Evolutionary conservation across 2,329 filamentous ascomycete species (phyloP), one percentile per base, ranked within the genome.

Genomic region (Pezicula rhizophila): DNA sequence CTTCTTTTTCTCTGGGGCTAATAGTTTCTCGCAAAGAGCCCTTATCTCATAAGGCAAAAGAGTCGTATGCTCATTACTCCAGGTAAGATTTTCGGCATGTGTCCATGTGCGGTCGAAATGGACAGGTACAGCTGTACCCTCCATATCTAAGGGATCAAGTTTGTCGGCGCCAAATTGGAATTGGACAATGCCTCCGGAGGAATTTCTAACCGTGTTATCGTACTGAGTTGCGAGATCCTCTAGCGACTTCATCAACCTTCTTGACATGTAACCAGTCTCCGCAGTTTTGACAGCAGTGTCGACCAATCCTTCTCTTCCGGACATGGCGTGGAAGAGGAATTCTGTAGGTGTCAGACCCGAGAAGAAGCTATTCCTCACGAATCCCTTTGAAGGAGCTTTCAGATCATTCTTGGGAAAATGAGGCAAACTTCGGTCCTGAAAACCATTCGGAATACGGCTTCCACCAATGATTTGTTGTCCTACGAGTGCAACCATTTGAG

Each of bases 261-360:
- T 85, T 54, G 92, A 97, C 93, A 99, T 99, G 71, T 99, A 99
- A 56, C 93, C 93, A 10, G 93, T 99, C 68, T 99, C 93, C 46
- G 93, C 93, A 46, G 93, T 99, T 74, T 99, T 99, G 71, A 97
- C 93, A 52, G 93, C 93, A 2, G 93, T 99, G 79, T 99, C 93
- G 63, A 99, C 91, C 57, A 99, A 74, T 81, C 93, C 93, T 80
- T 97, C 93, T 82, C 93, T 87, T 60, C 93, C 93, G 61, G 90
- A 96, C 72, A 97, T 96, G 57, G 93, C 93, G 79, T 99, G 93
- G 70, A 99, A 97, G 49, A 97, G 79, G 67, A 99, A 97, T 62
- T 99, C 93, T 0, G 88, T 90, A 2, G 93, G 92, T 1, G 85
- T 78, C 1, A 99, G 74, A 1, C 93, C 93, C 0, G 88, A 88